Conservation (phyloP, 1,284 basidiomycete genomes). For the Apiotrichum gamsii region DNA sequence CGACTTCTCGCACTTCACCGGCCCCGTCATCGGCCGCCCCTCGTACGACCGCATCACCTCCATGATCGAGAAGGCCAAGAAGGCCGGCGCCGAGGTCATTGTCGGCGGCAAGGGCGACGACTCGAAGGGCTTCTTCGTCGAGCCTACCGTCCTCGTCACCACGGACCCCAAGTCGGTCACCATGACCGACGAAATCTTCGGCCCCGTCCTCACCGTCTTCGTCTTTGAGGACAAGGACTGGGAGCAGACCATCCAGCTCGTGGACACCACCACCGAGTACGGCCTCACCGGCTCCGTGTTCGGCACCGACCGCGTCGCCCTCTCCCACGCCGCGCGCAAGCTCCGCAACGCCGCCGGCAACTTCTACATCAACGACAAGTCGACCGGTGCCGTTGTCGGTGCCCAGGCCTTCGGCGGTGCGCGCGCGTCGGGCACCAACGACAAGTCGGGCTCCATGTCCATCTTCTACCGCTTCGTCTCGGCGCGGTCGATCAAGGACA, state of each 20-base stretch:
- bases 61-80: conserved; percentile 84
- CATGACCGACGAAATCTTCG: conserved; percentile 94
- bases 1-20: conserved; percentile 83
- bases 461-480: conserved; percentile 88
- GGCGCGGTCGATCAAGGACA: conserved; percentile 93
- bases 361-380: conserved; percentile 86
- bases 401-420: conserved; percentile 95
- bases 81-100: conserved; percentile 79
- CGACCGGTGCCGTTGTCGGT: conserved; percentile 87
- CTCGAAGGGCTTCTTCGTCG: conserved; percentile 86
- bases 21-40: conserved; percentile 81
- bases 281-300: conserved; percentile 91
- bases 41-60: conserved; percentile 83
- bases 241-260: conserved; percentile 75
- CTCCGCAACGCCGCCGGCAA: conserved; percentile 69
- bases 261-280: conserved; percentile 83
- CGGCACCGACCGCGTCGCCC: conserved; percentile 66
- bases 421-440: conserved; percentile 90
- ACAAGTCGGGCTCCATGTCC: conserved; percentile 88
- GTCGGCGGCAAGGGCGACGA: conserved; percentile 77
- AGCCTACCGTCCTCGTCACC: conserved; percentile 91
- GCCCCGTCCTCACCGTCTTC: conserved; percentile 89
- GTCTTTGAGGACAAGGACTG: conserved; percentile 79
- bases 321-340: conserved; percentile 66
- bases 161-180: conserved; percentile 86